A percentile compares a stretch with the other conserved stretches of the same genome.
These are phyloP conservation scores for Neospora caninum DNA, from an alignment of 169 alveolate species.

Conservation along the genomic window DNA sequence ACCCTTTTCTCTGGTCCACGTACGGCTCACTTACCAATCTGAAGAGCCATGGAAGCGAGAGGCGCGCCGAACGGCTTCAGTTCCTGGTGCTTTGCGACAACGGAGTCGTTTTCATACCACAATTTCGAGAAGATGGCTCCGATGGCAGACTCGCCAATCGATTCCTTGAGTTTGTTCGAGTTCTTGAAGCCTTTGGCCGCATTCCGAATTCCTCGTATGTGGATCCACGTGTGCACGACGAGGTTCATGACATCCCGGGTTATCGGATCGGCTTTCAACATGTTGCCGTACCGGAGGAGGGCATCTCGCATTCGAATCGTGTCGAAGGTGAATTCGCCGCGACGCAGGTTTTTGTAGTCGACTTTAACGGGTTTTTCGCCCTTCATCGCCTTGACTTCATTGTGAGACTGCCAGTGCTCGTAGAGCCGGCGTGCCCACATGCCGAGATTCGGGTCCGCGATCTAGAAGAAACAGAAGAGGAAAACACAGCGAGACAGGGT, in stretches of 20 bases:
- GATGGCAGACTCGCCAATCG: not conserved
- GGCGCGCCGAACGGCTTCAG: constrained; percentile 52
- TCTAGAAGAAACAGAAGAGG: not conserved
- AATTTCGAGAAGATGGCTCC: constrained; percentile 53
- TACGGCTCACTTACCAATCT: constrained; percentile 37
- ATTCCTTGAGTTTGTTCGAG: not conserved
- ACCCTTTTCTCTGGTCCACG: not conserved
- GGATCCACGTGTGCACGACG: constrained; percentile 51
- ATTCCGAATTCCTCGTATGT: constrained; percentile 39
- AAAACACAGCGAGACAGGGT: not conserved
- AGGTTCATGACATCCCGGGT: constrained; percentile 38
- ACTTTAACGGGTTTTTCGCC: not conserved
- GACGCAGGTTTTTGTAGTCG: not conserved
- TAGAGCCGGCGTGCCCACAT: constrained; percentile 9
- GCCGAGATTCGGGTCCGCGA: constrained; percentile 16
- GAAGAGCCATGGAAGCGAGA: constrained; percentile 49
- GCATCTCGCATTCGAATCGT: constrained; percentile 6
- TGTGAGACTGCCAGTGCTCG: not conserved
- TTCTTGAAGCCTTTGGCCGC: constrained; percentile 57
- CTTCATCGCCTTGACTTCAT: not conserved
- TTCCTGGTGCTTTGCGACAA: not conserved
- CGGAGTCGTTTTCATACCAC: constrained; percentile 44
- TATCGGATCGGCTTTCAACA: constrained; percentile 17
- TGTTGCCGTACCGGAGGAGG: constrained; percentile 17
- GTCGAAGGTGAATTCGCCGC: not conserved